Base-by-base conservation (phyloP, 768 basidiomycete species). In the Leccinum subgranulosum region DNA sequence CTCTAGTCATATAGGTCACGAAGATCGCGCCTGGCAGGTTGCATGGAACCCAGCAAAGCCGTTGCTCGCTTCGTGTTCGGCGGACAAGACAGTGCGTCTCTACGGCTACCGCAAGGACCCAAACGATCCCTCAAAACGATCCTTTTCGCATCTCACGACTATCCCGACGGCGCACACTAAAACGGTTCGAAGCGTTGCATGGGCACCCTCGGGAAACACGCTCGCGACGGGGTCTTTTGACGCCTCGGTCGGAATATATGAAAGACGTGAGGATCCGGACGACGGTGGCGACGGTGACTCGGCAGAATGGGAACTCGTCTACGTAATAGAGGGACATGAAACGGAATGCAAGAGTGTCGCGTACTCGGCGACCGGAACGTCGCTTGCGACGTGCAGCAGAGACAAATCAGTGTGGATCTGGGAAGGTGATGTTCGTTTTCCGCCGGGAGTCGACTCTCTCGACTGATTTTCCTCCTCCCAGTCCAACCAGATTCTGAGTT, bases 331-430 rank as follows among this genome's bases (percentile, higher is more conserved):
- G 69, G 96, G 97, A 0, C 97, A 98, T 69, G 96, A 98, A 69
- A 94, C 87, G 10, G 96, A 99, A 70, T 98, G 95, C 77, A 98
- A 98, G 76, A 81, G 87, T 55, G 90, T 95, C 0, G 89, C 85
- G 4, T 98, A 88, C 73, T 92, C 89, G 11, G 76, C 76, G 34
- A 83, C 85, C n/a, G 87, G 72, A 51, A 86, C 81, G 3, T 73
- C 97, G 25, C 77, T 99, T n/a, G 97, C 96, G 9, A 94, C 89
- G 60, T 98, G 95, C 69, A 90, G 91, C 63, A 79, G 97, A 58
- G 97, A 98, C 75, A 99, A 98, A 77, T 92, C 93, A 6, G 94
- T 98, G 0, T 98, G 97, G 97, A 83, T 99, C 34, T 99, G 97
- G 96, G 96, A 98, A 81, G 93, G 95, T 89, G 68, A 66, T 76